Percentiles rank a stretch among this genome's conserved stretches.
phyloP scores from a whole-genome alignment of 139 green algal genomes.

The Tetraselmis chui region DNA sequence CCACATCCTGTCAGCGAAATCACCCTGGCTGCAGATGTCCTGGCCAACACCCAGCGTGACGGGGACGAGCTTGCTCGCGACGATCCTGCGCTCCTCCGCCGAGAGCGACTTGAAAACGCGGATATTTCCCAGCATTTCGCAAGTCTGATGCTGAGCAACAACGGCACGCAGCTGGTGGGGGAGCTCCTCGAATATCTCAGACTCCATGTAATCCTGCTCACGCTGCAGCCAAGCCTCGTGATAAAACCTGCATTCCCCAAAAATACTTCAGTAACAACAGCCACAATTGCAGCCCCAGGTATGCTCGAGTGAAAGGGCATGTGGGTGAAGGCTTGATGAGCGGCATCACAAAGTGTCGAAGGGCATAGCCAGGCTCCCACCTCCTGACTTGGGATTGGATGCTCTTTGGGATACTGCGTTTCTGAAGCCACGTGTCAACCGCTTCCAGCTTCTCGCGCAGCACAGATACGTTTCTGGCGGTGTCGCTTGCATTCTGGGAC shows the following conservation, averaged over 20 bases:
- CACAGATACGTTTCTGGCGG: background rate
- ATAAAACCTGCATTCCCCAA: background rate
- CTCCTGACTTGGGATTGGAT: background rate
- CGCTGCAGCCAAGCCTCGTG: background rate
- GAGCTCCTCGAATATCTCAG: background rate
- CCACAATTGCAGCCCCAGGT: background rate
- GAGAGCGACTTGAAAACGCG: background rate
- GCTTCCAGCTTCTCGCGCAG: background rate
- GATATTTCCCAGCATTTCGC: background rate
- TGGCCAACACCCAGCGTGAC: background rate
- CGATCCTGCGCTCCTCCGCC: background rate
- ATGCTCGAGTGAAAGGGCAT: no score
- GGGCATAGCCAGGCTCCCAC: background rate
- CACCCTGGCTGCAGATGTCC: background rate
- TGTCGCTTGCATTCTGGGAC: background rate
- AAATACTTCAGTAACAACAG: no score
- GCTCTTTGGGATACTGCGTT: background rate
- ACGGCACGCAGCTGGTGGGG: background rate
- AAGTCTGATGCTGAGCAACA: background rate
- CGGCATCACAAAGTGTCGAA: background rate
- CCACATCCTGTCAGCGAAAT: background rate
- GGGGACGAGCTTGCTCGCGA: background rate
- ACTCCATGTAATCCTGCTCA: background rate
- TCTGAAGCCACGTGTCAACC: background rate
- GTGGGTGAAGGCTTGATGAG: no score